A percentile compares a stretch with the other conserved stretches of the same genome.
Conservation (phyloP, 495 filamentous ascomycete genomes). For the Penicillium ochrochloron region DNA sequence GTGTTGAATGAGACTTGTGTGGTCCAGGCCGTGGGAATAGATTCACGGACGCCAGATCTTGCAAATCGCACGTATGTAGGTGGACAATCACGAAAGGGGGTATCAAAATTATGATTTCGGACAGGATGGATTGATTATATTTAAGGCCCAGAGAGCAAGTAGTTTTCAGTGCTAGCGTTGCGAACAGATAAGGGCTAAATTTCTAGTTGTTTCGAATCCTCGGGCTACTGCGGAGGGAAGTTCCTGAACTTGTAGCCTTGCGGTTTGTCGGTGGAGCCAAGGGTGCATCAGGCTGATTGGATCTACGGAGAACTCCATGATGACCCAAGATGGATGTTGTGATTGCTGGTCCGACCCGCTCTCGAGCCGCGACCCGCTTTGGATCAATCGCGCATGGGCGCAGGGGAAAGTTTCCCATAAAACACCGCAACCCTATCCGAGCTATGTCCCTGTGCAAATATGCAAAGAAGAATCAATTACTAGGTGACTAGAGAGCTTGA, state of each 20-base stretch:
- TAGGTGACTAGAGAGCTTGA: no score
- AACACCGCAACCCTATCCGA: no score
- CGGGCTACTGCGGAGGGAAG: neutral
- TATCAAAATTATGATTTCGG: neutral
- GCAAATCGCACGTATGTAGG: neutral
- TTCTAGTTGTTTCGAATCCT: neutral
- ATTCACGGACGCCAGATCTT: no score
- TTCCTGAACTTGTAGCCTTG: neutral
- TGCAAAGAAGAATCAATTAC: neutral
- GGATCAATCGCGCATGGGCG: no score
- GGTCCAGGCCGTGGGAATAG: neutral
- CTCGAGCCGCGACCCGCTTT: neutral
- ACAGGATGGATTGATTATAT: neutral
- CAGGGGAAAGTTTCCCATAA: neutral
- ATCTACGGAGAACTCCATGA: no score
- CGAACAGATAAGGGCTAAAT: neutral
- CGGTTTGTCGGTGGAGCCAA: neutral
- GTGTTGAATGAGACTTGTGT: neutral
- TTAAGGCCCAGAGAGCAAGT: neutral
- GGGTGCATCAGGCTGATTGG: neutral
- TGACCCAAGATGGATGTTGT: neutral
- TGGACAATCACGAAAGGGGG: neutral
- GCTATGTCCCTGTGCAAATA: neutral
- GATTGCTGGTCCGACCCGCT: neutral
- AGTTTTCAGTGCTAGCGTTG: no score